phyloP scores from a whole-genome alignment of 1,284 basidiomycete species.

The Trichosporon sp. region DNA sequence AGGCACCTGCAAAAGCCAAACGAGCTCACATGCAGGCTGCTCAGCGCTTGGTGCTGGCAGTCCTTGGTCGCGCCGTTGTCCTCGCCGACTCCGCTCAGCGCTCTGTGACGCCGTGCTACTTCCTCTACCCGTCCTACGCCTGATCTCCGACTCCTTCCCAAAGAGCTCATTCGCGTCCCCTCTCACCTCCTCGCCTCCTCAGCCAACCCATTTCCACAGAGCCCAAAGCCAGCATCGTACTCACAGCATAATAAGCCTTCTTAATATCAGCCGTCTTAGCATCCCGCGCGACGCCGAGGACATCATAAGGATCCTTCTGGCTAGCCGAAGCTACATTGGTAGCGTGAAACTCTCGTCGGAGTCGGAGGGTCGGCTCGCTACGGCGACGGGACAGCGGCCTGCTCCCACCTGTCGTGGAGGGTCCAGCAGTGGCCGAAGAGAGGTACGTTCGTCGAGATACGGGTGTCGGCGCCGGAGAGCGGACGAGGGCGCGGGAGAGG shows the following conservation, averaged over 20 bases:
- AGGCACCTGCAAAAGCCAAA: no score
- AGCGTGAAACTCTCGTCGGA: constrained; percentile 67
- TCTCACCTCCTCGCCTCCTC: no score
- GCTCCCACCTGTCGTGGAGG: neutral
- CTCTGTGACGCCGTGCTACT: no score
- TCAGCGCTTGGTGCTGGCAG: no score
- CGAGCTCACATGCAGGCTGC: no score
- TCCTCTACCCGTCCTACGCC: no score
- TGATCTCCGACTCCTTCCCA: no score
- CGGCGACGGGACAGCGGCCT: neutral
- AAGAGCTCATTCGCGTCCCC: no score
- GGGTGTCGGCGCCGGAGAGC: neutral
- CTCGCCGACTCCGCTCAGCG: no score
- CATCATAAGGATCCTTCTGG: constrained; percentile 84
- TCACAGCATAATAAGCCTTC: constrained; percentile 88
- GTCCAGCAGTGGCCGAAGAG: neutral
- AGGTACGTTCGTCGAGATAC: no score
- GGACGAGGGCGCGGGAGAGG: neutral
- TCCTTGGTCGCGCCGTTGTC: no score
- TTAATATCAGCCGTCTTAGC: constrained; percentile 86
- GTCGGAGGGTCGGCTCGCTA: neutral
- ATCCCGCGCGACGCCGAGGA: constrained; percentile 80
- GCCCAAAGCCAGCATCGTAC: constrained; percentile 26
- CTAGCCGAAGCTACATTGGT: constrained; percentile 55
- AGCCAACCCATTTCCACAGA: neutral